These are phyloP conservation scores for Porpolomopsis calyptriformis DNA, from an alignment of 768 basidiomycete genomes.

Conservation along the genomic window DNA sequence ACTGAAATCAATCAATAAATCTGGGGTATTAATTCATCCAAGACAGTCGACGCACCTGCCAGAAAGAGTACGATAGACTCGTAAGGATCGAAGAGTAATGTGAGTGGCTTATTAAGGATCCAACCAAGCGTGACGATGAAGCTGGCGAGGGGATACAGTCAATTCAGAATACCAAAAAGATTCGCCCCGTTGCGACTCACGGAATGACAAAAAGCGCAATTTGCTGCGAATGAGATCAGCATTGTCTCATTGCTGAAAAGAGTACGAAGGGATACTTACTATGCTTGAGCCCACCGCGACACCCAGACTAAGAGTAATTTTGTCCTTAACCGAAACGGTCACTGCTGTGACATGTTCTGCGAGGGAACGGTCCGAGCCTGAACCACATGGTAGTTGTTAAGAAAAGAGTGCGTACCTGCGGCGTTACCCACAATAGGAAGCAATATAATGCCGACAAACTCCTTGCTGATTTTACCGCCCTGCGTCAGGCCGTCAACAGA, in stretches of 20 bases:
- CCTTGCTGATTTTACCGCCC: conserved; percentile 47
- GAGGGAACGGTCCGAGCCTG: neutral
- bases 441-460: conserved; percentile 77
- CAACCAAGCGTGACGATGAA: conserved; percentile 73
- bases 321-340: conserved; percentile 82
- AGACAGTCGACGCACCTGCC: conserved; percentile 22
- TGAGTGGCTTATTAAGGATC: conserved; percentile 68
- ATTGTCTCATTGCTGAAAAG: conserved; percentile 1
- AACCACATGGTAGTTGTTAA: neutral
- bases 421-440: conserved; percentile 90
- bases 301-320: conserved; percentile 75
- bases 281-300: conserved; percentile 86
- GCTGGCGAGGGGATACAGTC: conserved; percentile 20
- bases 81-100: conserved; percentile 80
- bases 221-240: conserved; percentile 38
- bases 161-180: neutral
- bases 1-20: conserved; percentile 29
- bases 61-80: conserved; percentile 59
- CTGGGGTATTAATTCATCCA: neutral
- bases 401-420: conserved; percentile 37
- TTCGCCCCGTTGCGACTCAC: conserved; percentile 17
- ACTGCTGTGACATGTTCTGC: conserved; percentile 85
- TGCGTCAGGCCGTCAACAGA: conserved; percentile 69
- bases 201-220: conserved; percentile 39
- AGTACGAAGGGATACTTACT: conserved; percentile 30